Evolutionary conservation across 2,329 filamentous ascomycete genomes (phyloP), one percentile per base, ranked within the genome.

Genomic region (Cytospora piceicola): DNA sequence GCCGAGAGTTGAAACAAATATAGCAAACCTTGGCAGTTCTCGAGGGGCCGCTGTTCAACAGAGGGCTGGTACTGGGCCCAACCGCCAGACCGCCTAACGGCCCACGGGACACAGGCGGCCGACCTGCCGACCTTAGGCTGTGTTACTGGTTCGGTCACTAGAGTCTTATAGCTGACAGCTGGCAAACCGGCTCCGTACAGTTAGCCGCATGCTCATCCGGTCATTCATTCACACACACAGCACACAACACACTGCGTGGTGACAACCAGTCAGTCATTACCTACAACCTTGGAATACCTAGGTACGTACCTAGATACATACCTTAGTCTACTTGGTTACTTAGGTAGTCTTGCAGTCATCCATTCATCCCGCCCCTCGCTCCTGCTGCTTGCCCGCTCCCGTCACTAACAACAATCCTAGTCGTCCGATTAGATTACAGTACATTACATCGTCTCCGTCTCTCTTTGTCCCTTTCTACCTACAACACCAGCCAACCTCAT

Each of bases 381-480:
- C 36, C 20, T 59, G 27, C 27, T 29, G 24, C 60, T 22, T 29
- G 27, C 15, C 29, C n/a, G 4, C 60, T 15, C 22, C 51, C 60
- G 39, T 30, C 34, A 55, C 24, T 29, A 39, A 29, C 42, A 22
- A 14, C 53, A 53, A 34, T 36, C 29, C 49, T 53, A 27, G 53
- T 57, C 61, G 52, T 63, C 61, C 53, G 61, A 63, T 63, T 63
- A 63, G 53, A 63, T 63, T 57, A 57, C 34, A 34, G 27, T 29
- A 29, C 27, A 29, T 29, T 12, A 34, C 60, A 57, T 46, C 53
- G n/a, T 49, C 39, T 39, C 29, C 39, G 29, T 52, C 53, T 51
- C 36, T 63, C 56, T 54, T 52, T 52, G 53, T 63, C 53, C 60
- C 53, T 36, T 55, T 54, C 39, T 57, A 24, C 46, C 22, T 46